These are phyloP conservation scores for Orbilia quercus DNA, from an alignment of 2,329 filamentous ascomycete species.

Conservation along the genomic window DNA sequence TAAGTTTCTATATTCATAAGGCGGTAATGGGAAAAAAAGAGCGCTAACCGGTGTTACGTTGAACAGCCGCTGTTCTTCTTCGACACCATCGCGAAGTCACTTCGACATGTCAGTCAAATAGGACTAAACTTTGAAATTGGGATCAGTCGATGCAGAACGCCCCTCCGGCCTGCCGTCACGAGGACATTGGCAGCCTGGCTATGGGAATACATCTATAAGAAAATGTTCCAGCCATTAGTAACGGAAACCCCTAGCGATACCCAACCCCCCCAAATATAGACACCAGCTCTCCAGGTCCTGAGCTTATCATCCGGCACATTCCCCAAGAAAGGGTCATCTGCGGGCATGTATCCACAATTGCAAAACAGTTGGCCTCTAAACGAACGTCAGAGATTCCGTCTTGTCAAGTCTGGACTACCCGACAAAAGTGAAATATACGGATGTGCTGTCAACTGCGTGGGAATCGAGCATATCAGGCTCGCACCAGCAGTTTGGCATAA, in stretches of 20 bases:
- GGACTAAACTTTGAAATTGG: not conserved
- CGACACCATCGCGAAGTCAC: not conserved
- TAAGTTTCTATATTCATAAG: too few species aligned
- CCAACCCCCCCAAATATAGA: not conserved
- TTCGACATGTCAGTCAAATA: not conserved
- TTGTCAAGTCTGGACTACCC: not conserved
- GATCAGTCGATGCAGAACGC: not conserved
- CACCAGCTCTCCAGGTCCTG: not conserved
- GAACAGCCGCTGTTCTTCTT: conserved; percentile 5
- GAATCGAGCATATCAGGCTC: conserved; percentile 3
- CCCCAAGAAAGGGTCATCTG: too few species aligned
- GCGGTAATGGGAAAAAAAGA: too few species aligned
- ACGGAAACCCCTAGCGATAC: not conserved
- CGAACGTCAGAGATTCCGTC: conserved; percentile 1
- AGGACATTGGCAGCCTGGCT: conserved; percentile 1
- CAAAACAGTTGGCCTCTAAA: too few species aligned
- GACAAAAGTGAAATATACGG: not conserved
- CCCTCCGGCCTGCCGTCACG: conserved; percentile 3
- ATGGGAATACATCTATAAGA: conserved; percentile 1
- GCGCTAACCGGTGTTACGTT: not conserved
- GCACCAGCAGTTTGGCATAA: not conserved
- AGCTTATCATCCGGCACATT: not conserved
- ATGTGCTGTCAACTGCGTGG: not conserved
- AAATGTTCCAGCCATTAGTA: not conserved
- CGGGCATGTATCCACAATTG: too few species aligned